Base-by-base conservation (phyloP, 345 rosid species). In the Arabidopsis arenosa region DNA sequence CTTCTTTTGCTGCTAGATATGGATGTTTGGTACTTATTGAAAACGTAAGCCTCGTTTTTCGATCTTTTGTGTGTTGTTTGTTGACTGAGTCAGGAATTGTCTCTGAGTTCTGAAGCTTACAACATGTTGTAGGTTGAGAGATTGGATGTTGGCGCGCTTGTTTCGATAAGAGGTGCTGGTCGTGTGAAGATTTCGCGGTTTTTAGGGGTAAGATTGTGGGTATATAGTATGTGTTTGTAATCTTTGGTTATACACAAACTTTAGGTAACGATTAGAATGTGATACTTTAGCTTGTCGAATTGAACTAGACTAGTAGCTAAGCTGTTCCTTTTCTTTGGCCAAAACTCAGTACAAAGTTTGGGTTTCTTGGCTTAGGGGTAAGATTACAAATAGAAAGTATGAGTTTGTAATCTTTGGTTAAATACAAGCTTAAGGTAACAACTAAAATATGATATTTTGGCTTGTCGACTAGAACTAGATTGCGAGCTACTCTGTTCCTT, bases 1-100 rank as follows among this genome's bases (percentile, higher is more conserved):
- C 89, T 36, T 89, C 95, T 9, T 89, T 89, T 86, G 91, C 87
- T 58, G 95, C 97, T 69, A 80, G 84, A 84, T 86, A 85, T 54
- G 95, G 95, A 30, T 92, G 95, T 70, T 73, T 92, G 79, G 95
- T 89, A 28, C 35, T 79, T 28, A 84, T 92, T 63, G 92, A 92
- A 80, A 89, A 81, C 70, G 97, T 92, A 83, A 86, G 86, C 66
- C 30, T 57, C 66, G 30, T 57, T 21, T 4, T 5, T 33, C 39
- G 7, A 7, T n/a, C 21, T 15, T 35, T 35, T 35, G 4, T 32
- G 39, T 28, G 37, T 11, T 54, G 36, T 26, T 26, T 54, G 58
- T 54, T 54, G 8, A 53, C 26, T 44, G 48, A 36, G 9, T 15
- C 8, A 6, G 18, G 59, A 14, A 12, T 37, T 36, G 4, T 52